These are phyloP conservation scores for Colletotrichum sp. DNA, from an alignment of 2,329 filamentous ascomycete species.

Conservation along the genomic window DNA sequence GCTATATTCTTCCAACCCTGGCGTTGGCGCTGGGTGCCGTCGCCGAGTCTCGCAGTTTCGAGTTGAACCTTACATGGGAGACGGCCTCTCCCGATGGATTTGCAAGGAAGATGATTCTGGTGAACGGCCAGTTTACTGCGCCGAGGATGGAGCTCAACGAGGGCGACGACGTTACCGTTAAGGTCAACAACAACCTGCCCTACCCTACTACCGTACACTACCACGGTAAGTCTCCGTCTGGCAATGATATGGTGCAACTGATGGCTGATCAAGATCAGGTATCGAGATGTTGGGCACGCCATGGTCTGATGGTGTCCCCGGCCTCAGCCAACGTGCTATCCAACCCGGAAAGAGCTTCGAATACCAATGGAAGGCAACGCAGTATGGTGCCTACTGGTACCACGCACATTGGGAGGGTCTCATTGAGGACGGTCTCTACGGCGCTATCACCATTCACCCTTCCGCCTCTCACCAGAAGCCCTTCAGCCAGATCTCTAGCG, in stretches of 20 bases:
- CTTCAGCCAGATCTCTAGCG: constrained; percentile 53
- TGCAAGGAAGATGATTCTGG: constrained; percentile 47
- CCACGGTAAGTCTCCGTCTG: constrained; percentile 40
- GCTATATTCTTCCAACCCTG: constrained; percentile 20
- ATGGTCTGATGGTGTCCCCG: constrained; percentile 66
- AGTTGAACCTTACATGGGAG: constrained; percentile 40
- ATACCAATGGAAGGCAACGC: constrained; percentile 60
- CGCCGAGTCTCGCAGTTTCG: constrained; percentile 20
- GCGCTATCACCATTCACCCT: constrained; percentile 57
- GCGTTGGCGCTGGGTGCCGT: constrained; percentile 16
- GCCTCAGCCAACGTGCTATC: constrained; percentile 59
- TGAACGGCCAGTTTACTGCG: constrained; percentile 68
- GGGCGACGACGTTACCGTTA: constrained; percentile 52
- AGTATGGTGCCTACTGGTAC: constrained; percentile 66
- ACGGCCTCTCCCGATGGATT: constrained; percentile 48
- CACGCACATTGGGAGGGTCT: constrained; percentile 62
- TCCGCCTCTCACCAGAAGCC: constrained; percentile 39
- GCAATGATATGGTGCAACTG: not conserved
- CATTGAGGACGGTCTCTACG: constrained; percentile 65
- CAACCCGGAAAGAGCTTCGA: constrained; percentile 50
- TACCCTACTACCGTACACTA: constrained; percentile 55
- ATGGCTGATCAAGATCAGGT: constrained; percentile 28
- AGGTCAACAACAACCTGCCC: constrained; percentile 51
- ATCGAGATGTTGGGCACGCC: constrained; percentile 42
- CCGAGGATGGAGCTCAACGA: constrained; percentile 60